A percentile compares a stretch with the other conserved stretches of the same genome.
phyloP scores from a whole-genome alignment of 179 eudicot species.

The Drosera spatulata region DNA sequence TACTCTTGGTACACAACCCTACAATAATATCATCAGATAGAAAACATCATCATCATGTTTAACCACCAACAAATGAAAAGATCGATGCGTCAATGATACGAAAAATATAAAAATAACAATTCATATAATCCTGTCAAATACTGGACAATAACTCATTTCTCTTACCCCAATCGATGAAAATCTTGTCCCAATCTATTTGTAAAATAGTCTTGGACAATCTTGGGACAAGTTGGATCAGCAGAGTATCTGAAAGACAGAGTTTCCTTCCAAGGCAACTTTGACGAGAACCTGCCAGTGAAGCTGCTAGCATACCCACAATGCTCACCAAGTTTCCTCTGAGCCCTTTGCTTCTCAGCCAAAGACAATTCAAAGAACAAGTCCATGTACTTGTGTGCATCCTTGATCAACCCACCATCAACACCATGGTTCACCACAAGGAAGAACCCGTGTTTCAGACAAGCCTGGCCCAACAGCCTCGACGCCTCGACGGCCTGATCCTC shows the following conservation, averaged over 20 bases:
- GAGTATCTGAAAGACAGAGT: constrained; percentile 51
- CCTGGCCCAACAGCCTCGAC: constrained; percentile 15
- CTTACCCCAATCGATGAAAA: constrained; percentile 47
- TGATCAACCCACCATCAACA: constrained; percentile 21
- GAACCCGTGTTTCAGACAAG: constrained; percentile 54
- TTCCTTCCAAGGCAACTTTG: constrained; percentile 71
- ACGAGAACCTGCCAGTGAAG: constrained; percentile 54
- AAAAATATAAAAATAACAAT: no score
- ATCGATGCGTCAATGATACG: no score
- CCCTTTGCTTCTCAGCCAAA: constrained; percentile 36
- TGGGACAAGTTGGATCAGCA: constrained; percentile 6
- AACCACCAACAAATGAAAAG: no score
- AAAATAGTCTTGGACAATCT: constrained; percentile 36
- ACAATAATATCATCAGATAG: not conserved
- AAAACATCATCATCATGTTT: not conserved
- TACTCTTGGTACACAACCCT: constrained; percentile 43
- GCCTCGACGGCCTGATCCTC: constrained; percentile 13
- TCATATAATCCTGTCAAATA: not conserved
- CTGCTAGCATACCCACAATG: constrained; percentile 78
- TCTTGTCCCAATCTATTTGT: constrained; percentile 32
- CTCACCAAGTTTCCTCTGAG: constrained; percentile 49
- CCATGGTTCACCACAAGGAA: constrained; percentile 62
- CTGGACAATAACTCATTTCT: not conserved
- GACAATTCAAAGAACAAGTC: constrained; percentile 39
- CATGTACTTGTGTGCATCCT: constrained; percentile 36